Conservation (phyloP, 228 moss, liverwort and hornwort species). For the Sphagnum magellanicum region DNA sequence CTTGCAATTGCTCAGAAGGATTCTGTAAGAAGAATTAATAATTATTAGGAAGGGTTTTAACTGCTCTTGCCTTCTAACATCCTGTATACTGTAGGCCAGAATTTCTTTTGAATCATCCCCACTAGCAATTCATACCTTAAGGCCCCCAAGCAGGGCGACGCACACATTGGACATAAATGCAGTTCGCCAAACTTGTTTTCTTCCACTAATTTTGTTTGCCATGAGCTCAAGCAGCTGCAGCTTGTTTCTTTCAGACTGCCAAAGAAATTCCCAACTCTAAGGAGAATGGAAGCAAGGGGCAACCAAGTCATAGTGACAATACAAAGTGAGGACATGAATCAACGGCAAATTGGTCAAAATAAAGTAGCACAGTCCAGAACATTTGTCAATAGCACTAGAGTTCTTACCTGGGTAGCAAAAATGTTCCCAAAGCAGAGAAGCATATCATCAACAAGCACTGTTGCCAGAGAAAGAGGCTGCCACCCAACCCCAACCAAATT, state of each 20-base stretch:
- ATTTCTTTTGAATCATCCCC: not conserved
- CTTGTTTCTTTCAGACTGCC: slow-evolving; percentile 82
- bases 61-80: too few species aligned
- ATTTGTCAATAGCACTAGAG: not conserved
- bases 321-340: not conserved
- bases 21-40: too few species aligned
- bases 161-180: slow-evolving; percentile 90
- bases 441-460: slow-evolving; percentile 90
- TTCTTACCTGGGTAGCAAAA: slow-evolving; percentile 73
- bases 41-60: too few species aligned
- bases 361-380: not conserved
- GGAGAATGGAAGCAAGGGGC: not conserved
- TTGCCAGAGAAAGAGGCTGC: slow-evolving; percentile 76
- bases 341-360: not conserved
- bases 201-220: slow-evolving; percentile 69
- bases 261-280: slow-evolving; percentile 46
- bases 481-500: not conserved
- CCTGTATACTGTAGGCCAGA: too few species aligned
- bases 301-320: too few species aligned
- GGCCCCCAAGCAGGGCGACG: slow-evolving; percentile 69
- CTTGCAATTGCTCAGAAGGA: too few species aligned
- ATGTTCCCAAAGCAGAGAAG: slow-evolving; percentile 82
- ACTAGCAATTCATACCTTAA: slow-evolving; percentile 43
- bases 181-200: slow-evolving; percentile 79
- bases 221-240: slow-evolving; percentile 79